phyloP scores from a whole-genome alignment of 345 rosid species.

The Hibiscus trionum region DNA sequence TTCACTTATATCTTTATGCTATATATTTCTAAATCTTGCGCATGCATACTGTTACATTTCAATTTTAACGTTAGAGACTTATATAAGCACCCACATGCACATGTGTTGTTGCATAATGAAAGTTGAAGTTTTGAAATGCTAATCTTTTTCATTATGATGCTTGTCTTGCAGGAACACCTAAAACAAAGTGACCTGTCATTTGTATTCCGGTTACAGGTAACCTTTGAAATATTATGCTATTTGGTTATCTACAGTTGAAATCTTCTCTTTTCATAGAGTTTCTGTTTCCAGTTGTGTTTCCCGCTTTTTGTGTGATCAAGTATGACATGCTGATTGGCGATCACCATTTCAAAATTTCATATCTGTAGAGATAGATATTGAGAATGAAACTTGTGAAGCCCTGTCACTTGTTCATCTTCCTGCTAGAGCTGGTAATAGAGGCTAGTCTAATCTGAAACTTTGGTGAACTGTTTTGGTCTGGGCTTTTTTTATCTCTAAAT shows the following conservation, averaged over 20 bases:
- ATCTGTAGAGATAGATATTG: not conserved
- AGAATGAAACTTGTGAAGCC: not conserved
- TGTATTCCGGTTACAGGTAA: constrained; percentile 91
- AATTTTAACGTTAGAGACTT: not conserved
- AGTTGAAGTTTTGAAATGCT: constrained; percentile 6
- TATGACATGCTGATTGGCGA: not conserved
- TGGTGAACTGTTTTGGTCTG: not conserved
- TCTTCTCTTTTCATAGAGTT: not conserved
- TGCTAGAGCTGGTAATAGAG: not conserved
- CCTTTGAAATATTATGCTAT: not conserved
- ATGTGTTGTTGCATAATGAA: not conserved
- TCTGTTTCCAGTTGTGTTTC: not conserved
- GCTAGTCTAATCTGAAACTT: not conserved
- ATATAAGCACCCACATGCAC: not conserved
- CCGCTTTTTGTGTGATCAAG: not conserved
- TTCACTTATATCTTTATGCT: not conserved
- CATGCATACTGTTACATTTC: not conserved
- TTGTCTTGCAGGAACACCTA: constrained; percentile 70
- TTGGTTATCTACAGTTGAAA: not conserved
- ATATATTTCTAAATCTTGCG: not conserved
- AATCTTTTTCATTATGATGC: constrained; percentile 12
- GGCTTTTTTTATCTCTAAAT: not conserved
- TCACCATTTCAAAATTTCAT: not conserved
- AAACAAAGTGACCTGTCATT: constrained; percentile 86
- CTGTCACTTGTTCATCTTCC: not conserved